A percentile compares a stretch with the other conserved stretches of the same genome.
Evolutionary conservation across 1,139 yeast species (phyloP).

Genomic region (Dujonia santamariae): DNA sequence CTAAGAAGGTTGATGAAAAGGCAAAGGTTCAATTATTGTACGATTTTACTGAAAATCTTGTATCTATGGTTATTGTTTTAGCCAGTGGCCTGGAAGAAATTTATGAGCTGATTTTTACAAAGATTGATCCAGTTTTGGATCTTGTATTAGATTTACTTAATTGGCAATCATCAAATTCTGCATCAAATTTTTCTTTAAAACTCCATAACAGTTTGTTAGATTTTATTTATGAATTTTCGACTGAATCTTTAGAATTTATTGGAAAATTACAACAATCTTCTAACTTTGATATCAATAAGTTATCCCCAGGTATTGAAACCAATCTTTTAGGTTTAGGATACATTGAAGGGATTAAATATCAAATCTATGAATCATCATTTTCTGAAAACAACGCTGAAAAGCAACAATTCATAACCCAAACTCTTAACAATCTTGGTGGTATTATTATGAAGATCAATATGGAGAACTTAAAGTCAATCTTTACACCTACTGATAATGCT

Average conservation of each 20-base stretch:
- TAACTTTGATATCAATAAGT: conserved; percentile 20
- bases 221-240: conserved; percentile 62
- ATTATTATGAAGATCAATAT: conserved; percentile 42
- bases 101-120: conserved; percentile 44
- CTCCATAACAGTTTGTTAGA: conserved; percentile 56
- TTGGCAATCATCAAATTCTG: conserved; percentile 27
- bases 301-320: conserved; percentile 18
- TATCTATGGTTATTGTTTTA: conserved; percentile 66
- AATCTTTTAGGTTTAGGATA: conserved; percentile 50
- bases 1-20: conserved; percentile 32
- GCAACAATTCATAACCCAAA: conserved; percentile 16
- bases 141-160: conserved; percentile 43
- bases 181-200: conserved; percentile 36
- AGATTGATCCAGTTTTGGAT: conserved; percentile 28
- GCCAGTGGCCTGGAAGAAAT: conserved; percentile 64
- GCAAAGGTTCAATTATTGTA: conserved; percentile 47
- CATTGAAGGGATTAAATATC: conserved; percentile 59
- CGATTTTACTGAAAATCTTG: conserved; percentile 70
- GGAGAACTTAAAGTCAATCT: conserved; percentile 30
- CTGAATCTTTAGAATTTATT: conserved; percentile 61
- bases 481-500: conserved; percentile 37
- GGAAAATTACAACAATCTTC: conserved; percentile 20
- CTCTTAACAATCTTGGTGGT: conserved; percentile 24
- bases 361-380: conserved; percentile 46
- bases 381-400: conserved; percentile 18